Evolutionary conservation across 345 rosid genomes (phyloP), one percentile per base, ranked within the genome.

Genomic region (Raphanus sativus): DNA sequence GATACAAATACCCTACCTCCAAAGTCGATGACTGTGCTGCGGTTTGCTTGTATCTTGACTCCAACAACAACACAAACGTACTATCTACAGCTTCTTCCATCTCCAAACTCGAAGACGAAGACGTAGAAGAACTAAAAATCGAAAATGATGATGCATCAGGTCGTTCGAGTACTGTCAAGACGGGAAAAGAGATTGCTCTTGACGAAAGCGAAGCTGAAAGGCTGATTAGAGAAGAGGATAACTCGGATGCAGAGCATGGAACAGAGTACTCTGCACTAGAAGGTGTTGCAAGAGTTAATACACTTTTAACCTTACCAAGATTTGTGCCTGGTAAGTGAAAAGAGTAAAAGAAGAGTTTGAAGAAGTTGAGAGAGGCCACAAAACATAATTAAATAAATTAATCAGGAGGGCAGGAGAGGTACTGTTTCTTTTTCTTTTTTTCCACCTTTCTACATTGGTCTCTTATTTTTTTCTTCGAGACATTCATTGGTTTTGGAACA

Each of bases 11-110:
- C 85, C 97, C 99, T 0, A 86, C 98, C 56, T 90, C 99, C 13
- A 96, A 93, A 83, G 86, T 93, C 0, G 99, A 96, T 64, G 99
- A 96, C 81, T 96, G 99, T 68, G 99, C 99, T 0, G 99, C 85
- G 0, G 95, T 96, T 72, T 96, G 99, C 85, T 90, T 96, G 80
- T 96, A 87, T 86, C 88, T 96, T 0, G 83, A 86, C 82, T 77
- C 91, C 3, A 74, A 56, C 55, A 74, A 56, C 55, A 24, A 76
- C 59, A 33, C 85, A 70, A 81, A 78, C 56, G 12, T 83, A 25
- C 81, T 86, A 8, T 71, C 87, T 3, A 84, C 92, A 33, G 84
- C 89, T 38, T 69, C 82, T 40, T 67, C 82, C 66, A 75, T 82
- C 64, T 59, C 85, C 40, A 74, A 32, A 80, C 62, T 63, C 10